Evolutionary conservation across 208 protist species (phyloP).

Genomic region (Naegleria fowleri): DNA sequence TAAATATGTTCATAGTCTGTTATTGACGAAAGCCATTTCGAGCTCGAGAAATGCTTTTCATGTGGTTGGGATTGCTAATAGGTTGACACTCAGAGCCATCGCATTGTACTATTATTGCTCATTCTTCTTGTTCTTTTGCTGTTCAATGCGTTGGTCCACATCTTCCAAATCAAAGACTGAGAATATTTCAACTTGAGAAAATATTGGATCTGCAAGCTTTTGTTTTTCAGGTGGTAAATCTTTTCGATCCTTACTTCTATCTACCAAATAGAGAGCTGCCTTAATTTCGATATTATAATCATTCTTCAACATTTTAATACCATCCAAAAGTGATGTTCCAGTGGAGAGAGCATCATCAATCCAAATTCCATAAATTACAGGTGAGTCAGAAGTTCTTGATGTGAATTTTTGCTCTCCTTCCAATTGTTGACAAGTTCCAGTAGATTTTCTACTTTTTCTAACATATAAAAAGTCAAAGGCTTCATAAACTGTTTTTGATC

Average conservation of each 20-base stretch:
- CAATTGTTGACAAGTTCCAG: slow-evolving; percentile 36
- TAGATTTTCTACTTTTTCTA: slow-evolving; percentile 28
- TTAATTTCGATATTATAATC: slow-evolving; percentile 39
- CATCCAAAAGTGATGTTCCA: slow-evolving; percentile 26
- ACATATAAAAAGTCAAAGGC: slow-evolving; percentile 32
- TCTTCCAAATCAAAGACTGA: slow-evolving; percentile 15
- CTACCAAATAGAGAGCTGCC: slow-evolving; percentile 32
- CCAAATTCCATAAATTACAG: slow-evolving; percentile 29
- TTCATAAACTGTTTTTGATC: neutral
- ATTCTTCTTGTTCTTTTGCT: neutral
- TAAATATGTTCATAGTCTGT: too few relatives aligned
- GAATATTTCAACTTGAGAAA: slow-evolving; percentile 4
- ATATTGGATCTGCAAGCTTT: slow-evolving; percentile 13
- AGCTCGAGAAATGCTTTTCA: too few relatives aligned
- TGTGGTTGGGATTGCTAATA: too few relatives aligned
- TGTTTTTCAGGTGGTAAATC: slow-evolving; percentile 7
- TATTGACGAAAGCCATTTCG: too few relatives aligned
- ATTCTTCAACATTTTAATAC: slow-evolving; percentile 20
- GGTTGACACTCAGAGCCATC: too few relatives aligned
- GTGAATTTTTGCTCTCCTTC: slow-evolving; percentile 30
- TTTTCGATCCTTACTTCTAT: slow-evolving; percentile 21
- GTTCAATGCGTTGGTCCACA: neutral
- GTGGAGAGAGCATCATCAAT: slow-evolving; percentile 34
- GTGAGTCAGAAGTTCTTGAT: neutral
- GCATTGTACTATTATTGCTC: neutral